Base-by-base conservation (phyloP, 371 early-diverging fungal genomes). In the Encephalitozoon intestinalis region DNA sequence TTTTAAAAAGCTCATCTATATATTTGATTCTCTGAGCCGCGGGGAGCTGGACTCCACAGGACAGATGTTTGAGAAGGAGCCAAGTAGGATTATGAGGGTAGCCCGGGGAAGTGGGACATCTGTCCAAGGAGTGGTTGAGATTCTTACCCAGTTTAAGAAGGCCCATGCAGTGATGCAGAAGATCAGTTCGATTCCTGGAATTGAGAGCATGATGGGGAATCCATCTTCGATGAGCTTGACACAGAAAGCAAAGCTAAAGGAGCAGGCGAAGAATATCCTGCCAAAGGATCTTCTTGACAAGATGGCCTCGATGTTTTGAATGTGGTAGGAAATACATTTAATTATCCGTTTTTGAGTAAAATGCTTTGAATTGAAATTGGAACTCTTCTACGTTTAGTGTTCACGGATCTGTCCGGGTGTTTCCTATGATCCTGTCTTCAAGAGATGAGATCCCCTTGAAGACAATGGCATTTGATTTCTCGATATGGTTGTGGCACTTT, bases 1-100 rank as follows among this genome's bases (percentile, higher is more conserved):
- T 68, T 91, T 93, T 49, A 86, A 88, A 30, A 89, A 88, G 34
- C 87, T 94, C 87, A 91, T 93, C 88, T 90, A 90, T 79, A 91
- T 96, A 79, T 92, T 98, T 88, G 96, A 96, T 82, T 92, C 92
- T 77, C 93, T 98, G 94, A 94, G 90, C 2, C 91, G 94, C 40
- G 79, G 84, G 65, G 98, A 98, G 84, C 85, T 98, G 30, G 91
- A 91, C 78, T 89, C 92, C 58, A 94, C 94, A 79, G 92, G 92
- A 51, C 90, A 90, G 72, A 75, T 89, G 6, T 96, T 98, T 84
- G 84, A 86, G 15, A 86, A 88, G 40, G 88, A 93, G 66, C 89
- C 90, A 30, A 86, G 87, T 58, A 86, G 96, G 40, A 83, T 96
- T 26, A 67, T 88, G 5, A 89, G 97, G 44, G 89, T 98, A 37